Base-by-base conservation (phyloP, 441 rosid species). In the Croton setiger region DNA sequence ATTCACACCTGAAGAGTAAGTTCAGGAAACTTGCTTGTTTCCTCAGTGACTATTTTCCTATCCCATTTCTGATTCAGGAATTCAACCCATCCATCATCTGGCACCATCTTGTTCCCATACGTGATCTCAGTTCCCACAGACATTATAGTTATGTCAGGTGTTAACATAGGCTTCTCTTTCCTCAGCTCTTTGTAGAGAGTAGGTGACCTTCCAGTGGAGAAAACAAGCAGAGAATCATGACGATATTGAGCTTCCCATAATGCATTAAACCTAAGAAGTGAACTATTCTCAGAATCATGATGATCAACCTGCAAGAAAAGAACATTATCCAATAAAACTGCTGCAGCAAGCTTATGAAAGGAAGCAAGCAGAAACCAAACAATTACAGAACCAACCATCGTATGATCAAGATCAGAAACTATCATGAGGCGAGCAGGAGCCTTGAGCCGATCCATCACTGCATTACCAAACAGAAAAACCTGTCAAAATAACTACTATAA, bases 41-140 rank as follows among this genome's bases (percentile, higher is more conserved):
- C 98, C 74, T 93, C 88, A 45, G 70, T 75, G 31, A 91, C 89
- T 60, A 88, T 60, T 23, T 78, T 79, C 67, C 78, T 72, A 60
- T 93, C 88, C 98, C 98, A 93, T 69, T 88, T 88, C 63, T 87
- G 80, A 79, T 87, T 89, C 78, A 91, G 78, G 66, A 86, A 45
- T 15, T 89, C 80, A 84, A 82, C 86, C 97, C 98, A 93, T 21
- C 89, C 92, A 80, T 84, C 77, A 84, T 93, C 98, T 11, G 89
- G 94, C 65, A 81, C 85, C 96, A 93, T 85, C 27, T 83, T 72
- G 72, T 73, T 79, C 54, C 97, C 98, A 76, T 85, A 91, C 0
- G 97, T 90, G 71, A 92, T 94, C 86, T 91, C 97, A 12, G 98
- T 94, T 70, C 98, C 98, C 68, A 92, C 98, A 49, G 97, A 94